These are phyloP conservation scores for Plasmodium sp. DNA, from an alignment of 169 alveolate genomes.

Conservation along the genomic window DNA sequence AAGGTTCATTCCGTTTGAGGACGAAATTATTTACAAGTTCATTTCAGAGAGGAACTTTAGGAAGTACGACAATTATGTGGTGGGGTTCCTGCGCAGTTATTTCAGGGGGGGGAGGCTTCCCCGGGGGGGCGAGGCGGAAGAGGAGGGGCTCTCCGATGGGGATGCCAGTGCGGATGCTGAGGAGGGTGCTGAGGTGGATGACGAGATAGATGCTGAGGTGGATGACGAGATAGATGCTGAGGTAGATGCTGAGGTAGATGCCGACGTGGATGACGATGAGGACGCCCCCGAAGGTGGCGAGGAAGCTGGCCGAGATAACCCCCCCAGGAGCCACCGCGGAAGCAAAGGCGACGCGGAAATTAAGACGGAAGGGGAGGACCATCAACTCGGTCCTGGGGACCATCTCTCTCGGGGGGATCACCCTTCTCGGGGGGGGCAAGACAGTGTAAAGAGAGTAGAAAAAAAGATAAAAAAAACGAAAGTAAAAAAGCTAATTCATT, in stretches of 20 bases:
- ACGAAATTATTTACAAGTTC: slow-evolving; percentile 55
- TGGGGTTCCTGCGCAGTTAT: slow-evolving; percentile 12
- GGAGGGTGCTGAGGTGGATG: background rate
- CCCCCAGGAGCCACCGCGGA: background rate
- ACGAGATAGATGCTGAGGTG: too few relatives aligned
- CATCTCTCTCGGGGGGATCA: background rate
- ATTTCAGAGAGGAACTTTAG: slow-evolving; percentile 46
- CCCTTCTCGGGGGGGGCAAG: background rate
- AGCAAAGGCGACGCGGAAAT: background rate
- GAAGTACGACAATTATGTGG: slow-evolving; percentile 41
- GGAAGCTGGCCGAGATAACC: background rate
- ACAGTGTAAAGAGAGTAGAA: background rate
- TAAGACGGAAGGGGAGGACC: background rate
- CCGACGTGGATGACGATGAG: background rate
- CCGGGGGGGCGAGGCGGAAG: background rate
- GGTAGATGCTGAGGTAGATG: background rate
- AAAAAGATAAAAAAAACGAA: slow-evolving; percentile 10
- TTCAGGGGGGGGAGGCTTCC: background rate
- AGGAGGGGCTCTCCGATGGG: background rate
- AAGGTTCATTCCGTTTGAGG: slow-evolving; percentile 14
- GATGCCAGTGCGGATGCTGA: background rate
- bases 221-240: background rate
- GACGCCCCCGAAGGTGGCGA: background rate
- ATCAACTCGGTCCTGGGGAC: background rate
- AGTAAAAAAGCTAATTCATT: background rate